A percentile compares a stretch with the other conserved stretches of the same genome.
phyloP scores from a whole-genome alignment of 176 grass and related monocot genomes.

The Musa beccarii region DNA sequence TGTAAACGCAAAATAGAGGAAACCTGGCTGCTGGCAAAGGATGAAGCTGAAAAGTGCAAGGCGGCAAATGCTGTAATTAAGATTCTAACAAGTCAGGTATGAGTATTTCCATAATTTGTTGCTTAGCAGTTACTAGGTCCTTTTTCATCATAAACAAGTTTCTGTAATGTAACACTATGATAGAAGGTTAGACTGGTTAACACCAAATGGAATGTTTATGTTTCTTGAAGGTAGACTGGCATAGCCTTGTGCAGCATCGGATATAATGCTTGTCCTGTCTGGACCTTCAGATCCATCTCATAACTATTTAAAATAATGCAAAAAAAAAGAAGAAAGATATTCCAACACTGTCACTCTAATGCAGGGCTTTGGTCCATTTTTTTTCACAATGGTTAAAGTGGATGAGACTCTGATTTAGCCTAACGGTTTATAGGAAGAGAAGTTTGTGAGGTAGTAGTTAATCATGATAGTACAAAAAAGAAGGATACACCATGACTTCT shows the following conservation, averaged over 20 bases:
- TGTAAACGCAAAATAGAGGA: constrained; percentile 83
- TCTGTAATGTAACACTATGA: neutral
- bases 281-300: no score
- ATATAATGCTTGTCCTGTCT: no score
- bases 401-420: no score
- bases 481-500: neutral
- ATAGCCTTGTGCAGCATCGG: no score
- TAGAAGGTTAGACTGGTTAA: neutral
- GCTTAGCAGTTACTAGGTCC: neutral
- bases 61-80: constrained; percentile 82
- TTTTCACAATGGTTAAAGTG: no score
- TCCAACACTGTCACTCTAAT: no score
- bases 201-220: neutral
- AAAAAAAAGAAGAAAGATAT: no score
- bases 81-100: constrained; percentile 78
- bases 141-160: neutral
- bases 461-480: neutral
- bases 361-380: no score
- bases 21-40: constrained; percentile 51
- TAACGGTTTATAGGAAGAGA: no score
- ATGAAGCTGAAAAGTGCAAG: constrained; percentile 86
- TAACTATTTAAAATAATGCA: no score
- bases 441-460: no score
- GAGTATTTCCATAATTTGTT: neutral
- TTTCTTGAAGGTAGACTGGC: neutral